These are phyloP conservation scores for Leucocoprinus sp. DNA, from an alignment of 768 basidiomycete genomes.

Conservation along the genomic window DNA sequence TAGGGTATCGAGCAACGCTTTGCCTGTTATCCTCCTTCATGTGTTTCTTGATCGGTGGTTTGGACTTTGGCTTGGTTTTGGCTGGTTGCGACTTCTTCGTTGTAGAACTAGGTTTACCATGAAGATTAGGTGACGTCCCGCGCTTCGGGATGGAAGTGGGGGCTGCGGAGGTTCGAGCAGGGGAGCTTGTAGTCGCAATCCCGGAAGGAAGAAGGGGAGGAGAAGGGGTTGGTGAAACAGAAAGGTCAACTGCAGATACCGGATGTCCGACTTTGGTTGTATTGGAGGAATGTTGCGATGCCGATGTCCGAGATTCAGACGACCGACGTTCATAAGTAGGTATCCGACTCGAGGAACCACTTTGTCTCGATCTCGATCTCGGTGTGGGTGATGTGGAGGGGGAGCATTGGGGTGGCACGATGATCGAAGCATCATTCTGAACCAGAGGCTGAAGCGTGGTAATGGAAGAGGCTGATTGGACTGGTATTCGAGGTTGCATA, in stretches of 20 bases:
- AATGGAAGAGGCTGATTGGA: conserved; percentile 17
- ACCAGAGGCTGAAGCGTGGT: conserved; percentile 14
- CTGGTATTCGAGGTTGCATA: conserved; percentile 11
- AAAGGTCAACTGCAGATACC: conserved; percentile 18
- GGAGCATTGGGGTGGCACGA: conserved; percentile 25
- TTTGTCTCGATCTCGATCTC: conserved; percentile 26
- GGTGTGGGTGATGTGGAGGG: conserved; percentile 16
- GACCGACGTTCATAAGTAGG: conserved; percentile 32
- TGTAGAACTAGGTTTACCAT: conserved; percentile 10
- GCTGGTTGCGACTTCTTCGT: conserved; percentile 20
- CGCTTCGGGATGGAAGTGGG: conserved; percentile 16
- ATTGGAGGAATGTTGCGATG: conserved; percentile 23
- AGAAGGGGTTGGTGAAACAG: conserved; percentile 22
- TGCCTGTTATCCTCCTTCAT: conserved; percentile 35
- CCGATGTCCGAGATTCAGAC: conserved; percentile 39
- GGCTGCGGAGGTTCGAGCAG: conserved; percentile 8
- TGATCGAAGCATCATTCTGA: conserved; percentile 17
- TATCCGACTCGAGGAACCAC: conserved; percentile 30
- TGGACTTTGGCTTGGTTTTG: conserved; percentile 33
- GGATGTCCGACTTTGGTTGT: conserved; percentile 14
- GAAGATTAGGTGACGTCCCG: conserved; percentile 22
- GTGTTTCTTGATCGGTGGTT: conserved; percentile 25
- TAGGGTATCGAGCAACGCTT: conserved; percentile 65
- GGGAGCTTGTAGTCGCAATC: conserved; percentile 16
- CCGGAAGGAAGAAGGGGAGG: conserved; percentile 24